Evolutionary conservation across 169 alveolate species (phyloP).

Genomic region (Cryptosporidium andersoni): DNA sequence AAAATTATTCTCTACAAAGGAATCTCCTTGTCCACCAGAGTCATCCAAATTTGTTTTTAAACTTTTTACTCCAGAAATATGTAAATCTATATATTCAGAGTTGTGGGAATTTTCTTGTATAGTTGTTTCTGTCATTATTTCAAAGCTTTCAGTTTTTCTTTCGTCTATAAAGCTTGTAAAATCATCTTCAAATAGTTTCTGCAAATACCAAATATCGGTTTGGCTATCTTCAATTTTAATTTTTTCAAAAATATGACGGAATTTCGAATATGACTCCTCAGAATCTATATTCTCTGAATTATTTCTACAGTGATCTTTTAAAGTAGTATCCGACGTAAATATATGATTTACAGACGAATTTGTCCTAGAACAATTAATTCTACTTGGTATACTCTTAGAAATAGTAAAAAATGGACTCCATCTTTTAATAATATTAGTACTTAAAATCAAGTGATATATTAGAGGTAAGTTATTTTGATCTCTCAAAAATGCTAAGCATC

Average conservation of each 20-base stretch:
- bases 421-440: slow-evolving; percentile 18
- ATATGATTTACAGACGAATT: too few relatives aligned
- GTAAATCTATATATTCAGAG: too few relatives aligned
- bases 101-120: neutral
- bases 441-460: slow-evolving; percentile 6
- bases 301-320: too few relatives aligned
- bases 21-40: too few relatives aligned
- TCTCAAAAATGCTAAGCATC: slow-evolving; percentile 38
- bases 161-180: neutral
- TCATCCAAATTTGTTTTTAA: too few relatives aligned
- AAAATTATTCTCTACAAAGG: too few relatives aligned
- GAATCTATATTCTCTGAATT: too few relatives aligned
- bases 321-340: too few relatives aligned
- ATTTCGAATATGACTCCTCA: too few relatives aligned
- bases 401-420: slow-evolving; percentile 43
- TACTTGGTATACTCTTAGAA: neutral
- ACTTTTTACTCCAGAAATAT: too few relatives aligned
- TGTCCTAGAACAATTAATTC: too few relatives aligned
- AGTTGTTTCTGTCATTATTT: neutral
- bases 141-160: neutral
- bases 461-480: slow-evolving; percentile 8
- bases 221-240: neutral
- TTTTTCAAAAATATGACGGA: neutral
- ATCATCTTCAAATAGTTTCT: neutral
- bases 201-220: neutral